Evolutionary conservation across 495 filamentous ascomycete genomes (phyloP).

Genomic region (Penicillium longicatenatum): DNA sequence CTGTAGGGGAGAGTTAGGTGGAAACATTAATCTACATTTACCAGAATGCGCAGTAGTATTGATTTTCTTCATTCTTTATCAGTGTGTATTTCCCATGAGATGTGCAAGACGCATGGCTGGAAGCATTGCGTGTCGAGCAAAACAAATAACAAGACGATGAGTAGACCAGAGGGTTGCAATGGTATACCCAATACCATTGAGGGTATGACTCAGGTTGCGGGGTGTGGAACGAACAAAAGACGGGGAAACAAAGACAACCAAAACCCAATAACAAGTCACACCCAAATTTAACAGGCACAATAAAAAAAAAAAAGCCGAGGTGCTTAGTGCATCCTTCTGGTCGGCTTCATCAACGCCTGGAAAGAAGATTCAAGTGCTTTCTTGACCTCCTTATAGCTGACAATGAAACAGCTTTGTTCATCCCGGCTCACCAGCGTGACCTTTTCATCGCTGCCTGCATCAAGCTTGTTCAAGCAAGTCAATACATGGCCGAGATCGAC

Average conservation of each 20-base stretch:
- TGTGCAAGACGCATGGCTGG: constrained; percentile 7
- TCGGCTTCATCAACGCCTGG: constrained; percentile 68
- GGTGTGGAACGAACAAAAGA: background rate
- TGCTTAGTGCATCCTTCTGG: constrained; percentile 44
- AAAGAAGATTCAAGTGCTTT: constrained; percentile 77
- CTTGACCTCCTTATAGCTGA: constrained; percentile 86
- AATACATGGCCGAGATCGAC: constrained; percentile 85
- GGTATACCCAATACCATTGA: background rate
- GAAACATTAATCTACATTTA: background rate
- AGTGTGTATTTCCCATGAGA: constrained; percentile 29
- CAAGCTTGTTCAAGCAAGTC: constrained; percentile 82
- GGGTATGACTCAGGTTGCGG: background rate
- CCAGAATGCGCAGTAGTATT: constrained; percentile 12
- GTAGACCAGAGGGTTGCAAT: constrained; percentile 1
- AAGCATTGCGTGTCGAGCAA: constrained; percentile 4
- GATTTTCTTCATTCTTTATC: constrained; percentile 30
- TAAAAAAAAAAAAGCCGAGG: background rate
- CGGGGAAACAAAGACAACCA: background rate
- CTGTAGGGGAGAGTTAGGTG: constrained; percentile 9
- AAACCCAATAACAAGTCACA: background rate
- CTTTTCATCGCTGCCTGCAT: constrained; percentile 86
- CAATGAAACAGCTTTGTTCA: constrained; percentile 81
- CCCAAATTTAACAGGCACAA: background rate
- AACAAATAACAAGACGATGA: constrained; percentile 7
- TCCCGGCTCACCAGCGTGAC: constrained; percentile 84